Percentiles rank a stretch among this genome's conserved stretches.
phyloP scores from a whole-genome alignment of 345 rosid species.

The Hibiscus tridactylites region DNA sequence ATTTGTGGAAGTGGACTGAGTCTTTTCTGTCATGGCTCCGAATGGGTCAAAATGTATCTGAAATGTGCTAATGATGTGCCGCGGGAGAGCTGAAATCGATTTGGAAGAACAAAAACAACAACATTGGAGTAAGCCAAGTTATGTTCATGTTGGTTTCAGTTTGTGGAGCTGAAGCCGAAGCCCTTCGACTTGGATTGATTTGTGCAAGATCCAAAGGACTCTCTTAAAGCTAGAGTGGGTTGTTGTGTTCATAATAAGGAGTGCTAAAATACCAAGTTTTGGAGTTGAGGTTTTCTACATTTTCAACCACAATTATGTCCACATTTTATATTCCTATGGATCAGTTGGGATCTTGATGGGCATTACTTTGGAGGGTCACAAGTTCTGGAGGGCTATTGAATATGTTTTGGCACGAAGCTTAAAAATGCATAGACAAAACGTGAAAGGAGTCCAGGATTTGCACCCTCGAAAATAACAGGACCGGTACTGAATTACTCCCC shows the following conservation, averaged over 20 bases:
- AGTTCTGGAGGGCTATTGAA: not conserved
- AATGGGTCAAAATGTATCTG: not conserved
- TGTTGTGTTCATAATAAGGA: not conserved
- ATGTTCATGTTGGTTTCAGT: too few species aligned
- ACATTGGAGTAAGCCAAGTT: not conserved
- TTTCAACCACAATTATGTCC: too few species aligned
- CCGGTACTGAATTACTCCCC: not conserved
- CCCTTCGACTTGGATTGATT: too few species aligned
- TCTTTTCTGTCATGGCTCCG: not conserved
- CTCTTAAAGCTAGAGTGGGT: not conserved
- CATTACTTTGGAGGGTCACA: not conserved
- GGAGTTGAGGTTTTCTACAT: too few species aligned
- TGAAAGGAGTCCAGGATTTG: not conserved
- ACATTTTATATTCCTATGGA: not conserved
- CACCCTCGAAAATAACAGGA: constrained; percentile 2
- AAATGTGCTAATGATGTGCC: not conserved
- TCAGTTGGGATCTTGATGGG: not conserved
- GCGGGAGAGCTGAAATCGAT: not conserved
- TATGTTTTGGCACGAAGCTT: constrained; percentile 1
- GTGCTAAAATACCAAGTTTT: not conserved
- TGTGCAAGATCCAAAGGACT: too few species aligned
- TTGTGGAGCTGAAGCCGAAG: too few species aligned
- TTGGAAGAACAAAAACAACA: not conserved
- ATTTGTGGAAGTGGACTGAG: constrained; percentile 47
- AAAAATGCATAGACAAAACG: constrained; percentile 12